Evolutionary conservation across 768 basidiomycete genomes (phyloP).

Genomic region (Suillus ampliporus): DNA sequence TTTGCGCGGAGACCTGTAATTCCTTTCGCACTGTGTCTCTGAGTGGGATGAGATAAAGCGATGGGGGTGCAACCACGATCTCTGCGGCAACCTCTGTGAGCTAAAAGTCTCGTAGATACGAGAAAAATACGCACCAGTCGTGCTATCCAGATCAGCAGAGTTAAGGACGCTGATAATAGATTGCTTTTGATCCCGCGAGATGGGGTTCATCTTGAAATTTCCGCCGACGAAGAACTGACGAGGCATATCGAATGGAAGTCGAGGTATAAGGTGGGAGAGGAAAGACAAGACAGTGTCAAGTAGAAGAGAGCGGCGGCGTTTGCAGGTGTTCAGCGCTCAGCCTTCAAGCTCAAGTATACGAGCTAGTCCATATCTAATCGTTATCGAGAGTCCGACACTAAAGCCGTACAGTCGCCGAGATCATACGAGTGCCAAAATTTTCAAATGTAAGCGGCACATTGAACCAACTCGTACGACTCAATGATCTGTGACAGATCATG

Average conservation of each 20-base stretch:
- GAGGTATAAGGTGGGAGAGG: background rate
- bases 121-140: constrained; percentile 60
- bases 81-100: constrained; percentile 51
- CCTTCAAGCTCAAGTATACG: background rate
- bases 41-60: constrained; percentile 84
- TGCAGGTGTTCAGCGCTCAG: constrained; percentile 6
- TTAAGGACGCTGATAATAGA: constrained; percentile 76
- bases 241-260: constrained; percentile 50
- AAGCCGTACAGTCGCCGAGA: constrained; percentile 1
- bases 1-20: constrained; percentile 88
- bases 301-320: background rate
- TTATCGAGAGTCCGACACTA: constrained; percentile 7
- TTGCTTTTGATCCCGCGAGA: constrained; percentile 64
- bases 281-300: background rate
- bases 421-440: constrained; percentile 2
- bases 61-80: constrained; percentile 91
- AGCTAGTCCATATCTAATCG: constrained; percentile 9
- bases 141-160: constrained; percentile 75
- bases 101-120: constrained; percentile 16
- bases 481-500: too few species aligned
- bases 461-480: background rate
- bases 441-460: background rate
- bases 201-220: constrained; percentile 98
- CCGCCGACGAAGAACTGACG: constrained; percentile 95
- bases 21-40: constrained; percentile 65